phyloP scores from a whole-genome alignment of 2,329 filamentous ascomycete species.

The Fusarium sp. region DNA sequence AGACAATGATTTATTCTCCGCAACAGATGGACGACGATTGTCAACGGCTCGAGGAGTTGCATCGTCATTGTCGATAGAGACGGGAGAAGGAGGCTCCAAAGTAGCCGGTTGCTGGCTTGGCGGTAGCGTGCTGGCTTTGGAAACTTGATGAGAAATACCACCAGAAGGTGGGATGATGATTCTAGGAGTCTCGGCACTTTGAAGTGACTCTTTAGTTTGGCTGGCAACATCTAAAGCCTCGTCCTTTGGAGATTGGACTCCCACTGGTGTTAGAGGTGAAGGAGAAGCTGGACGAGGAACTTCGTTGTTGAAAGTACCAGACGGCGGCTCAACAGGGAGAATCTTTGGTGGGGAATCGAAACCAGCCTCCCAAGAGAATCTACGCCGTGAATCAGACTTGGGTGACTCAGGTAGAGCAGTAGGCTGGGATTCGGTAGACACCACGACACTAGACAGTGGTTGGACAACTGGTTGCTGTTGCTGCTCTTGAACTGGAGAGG shows the following conservation, averaged over 20 bases:
- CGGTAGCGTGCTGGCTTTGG: conserved; percentile 32
- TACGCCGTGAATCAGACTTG: conserved; percentile 37
- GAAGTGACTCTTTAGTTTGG: conserved; percentile 25
- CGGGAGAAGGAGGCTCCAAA: conserved; percentile 55
- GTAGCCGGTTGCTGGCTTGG: conserved; percentile 31
- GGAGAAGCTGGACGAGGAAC: conserved; percentile 15
- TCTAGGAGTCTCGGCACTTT: conserved; percentile 22
- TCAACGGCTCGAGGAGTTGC: conserved; percentile 35
- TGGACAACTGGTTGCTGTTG: neutral
- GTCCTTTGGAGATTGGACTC: conserved; percentile 25
- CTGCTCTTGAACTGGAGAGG: neutral
- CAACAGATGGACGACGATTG: conserved; percentile 50
- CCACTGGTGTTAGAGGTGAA: conserved; percentile 15
- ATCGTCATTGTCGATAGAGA: conserved; percentile 51
- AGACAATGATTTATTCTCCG: conserved; percentile 52
- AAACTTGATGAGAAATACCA: conserved; percentile 40
- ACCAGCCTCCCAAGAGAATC: conserved; percentile 51
- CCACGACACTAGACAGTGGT: neutral
- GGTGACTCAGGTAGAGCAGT: conserved; percentile 3
- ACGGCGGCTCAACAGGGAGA: conserved; percentile 18
- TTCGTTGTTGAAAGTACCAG: conserved; percentile 1
- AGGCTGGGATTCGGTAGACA: conserved; percentile 10
- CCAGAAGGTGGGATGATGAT: conserved; percentile 34
- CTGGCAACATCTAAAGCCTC: conserved; percentile 6
- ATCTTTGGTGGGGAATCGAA: conserved; percentile 34